Percentiles rank a stretch among this genome's conserved stretches.
These are phyloP conservation scores for Yarrowia osloensis DNA, from an alignment of 805 yeast genomes.

Conservation along the genomic window DNA sequence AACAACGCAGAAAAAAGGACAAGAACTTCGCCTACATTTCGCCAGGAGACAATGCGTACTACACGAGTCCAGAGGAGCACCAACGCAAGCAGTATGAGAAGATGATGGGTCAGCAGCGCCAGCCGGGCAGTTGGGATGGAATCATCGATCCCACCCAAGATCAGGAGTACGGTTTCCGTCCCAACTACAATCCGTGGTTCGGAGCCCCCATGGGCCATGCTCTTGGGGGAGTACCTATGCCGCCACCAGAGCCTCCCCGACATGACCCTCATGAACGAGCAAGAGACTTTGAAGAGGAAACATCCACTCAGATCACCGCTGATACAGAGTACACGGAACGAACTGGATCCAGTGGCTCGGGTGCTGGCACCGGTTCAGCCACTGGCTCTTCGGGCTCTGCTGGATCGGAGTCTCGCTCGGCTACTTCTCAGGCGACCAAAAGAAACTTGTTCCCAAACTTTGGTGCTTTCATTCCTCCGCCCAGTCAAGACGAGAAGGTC, in stretches of 20 bases:
- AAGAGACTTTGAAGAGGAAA: neutral
- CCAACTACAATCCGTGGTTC: conserved; percentile 17
- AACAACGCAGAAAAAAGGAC: neutral
- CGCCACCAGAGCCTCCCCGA: neutral
- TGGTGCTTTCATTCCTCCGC: conserved; percentile 18
- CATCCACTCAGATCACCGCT: neutral
- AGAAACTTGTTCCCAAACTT: conserved; percentile 6
- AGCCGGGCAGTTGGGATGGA: conserved; percentile 28
- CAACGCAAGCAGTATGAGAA: conserved; percentile 16
- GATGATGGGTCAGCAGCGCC: neutral
- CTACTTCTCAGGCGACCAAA: neutral
- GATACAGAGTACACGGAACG: neutral
- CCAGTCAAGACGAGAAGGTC: conserved; percentile 9
- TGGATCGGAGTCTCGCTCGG: neutral
- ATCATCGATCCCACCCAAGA: conserved; percentile 28
- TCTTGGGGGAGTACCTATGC: conserved; percentile 16
- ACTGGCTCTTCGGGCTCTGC: neutral
- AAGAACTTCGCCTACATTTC: conserved; percentile 23
- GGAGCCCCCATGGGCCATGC: conserved; percentile 11
- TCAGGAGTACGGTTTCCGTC: conserved; percentile 11
- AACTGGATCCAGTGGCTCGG: conserved; percentile 5
- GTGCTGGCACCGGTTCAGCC: neutral
- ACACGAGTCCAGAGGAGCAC: conserved; percentile 17
- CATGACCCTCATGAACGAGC: neutral
- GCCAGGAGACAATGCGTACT: conserved; percentile 17